Percentiles rank a stretch among this genome's conserved stretches.
phyloP scores from a whole-genome alignment of 75 land plant species.

The Cunninghamia lanceolata region DNA sequence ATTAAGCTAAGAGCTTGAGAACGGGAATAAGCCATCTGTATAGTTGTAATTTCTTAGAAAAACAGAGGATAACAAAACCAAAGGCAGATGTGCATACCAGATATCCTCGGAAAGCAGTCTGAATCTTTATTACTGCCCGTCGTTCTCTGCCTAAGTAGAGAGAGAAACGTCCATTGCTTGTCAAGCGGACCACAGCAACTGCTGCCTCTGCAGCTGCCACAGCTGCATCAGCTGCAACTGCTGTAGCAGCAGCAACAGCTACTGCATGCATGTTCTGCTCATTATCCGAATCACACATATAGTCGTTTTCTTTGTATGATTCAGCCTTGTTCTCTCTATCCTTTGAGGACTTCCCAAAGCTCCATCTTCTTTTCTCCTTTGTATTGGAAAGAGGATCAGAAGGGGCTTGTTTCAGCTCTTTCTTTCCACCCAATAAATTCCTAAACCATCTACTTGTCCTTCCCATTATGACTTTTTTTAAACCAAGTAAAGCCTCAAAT shows the following conservation, averaged over 20 bases:
- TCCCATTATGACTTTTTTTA: constrained; percentile 11
- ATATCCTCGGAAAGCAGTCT: constrained; percentile 60
- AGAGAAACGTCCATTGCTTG: constrained; percentile 49
- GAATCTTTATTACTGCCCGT: constrained; percentile 64
- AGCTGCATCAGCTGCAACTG: constrained; percentile 66
- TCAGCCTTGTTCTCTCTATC: not conserved
- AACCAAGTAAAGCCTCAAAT: not conserved
- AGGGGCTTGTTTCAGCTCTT: constrained; percentile 3
- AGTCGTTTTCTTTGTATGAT: not conserved
- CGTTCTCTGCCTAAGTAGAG: constrained; percentile 24
- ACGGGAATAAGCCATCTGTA: not conserved
- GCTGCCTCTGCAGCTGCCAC: constrained; percentile 38
- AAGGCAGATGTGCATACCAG: constrained; percentile 42
- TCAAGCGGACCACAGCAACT: constrained; percentile 63
- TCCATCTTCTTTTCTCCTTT: constrained; percentile 13
- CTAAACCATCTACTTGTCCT: constrained; percentile 15
- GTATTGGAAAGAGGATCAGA: not conserved
- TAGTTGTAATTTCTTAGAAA: not conserved
- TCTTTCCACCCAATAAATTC: constrained; percentile 13
- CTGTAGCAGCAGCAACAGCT: constrained; percentile 41
- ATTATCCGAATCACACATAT: not conserved
- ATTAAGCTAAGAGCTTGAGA: not conserved
- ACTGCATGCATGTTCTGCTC: constrained; percentile 16
- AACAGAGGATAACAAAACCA: not conserved
- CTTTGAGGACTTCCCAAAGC: not conserved